Percentiles rank a stretch among this genome's conserved stretches.
Evolutionary conservation across 352 stramenopile species (phyloP).

Genomic region (Pythium dissotocum): DNA sequence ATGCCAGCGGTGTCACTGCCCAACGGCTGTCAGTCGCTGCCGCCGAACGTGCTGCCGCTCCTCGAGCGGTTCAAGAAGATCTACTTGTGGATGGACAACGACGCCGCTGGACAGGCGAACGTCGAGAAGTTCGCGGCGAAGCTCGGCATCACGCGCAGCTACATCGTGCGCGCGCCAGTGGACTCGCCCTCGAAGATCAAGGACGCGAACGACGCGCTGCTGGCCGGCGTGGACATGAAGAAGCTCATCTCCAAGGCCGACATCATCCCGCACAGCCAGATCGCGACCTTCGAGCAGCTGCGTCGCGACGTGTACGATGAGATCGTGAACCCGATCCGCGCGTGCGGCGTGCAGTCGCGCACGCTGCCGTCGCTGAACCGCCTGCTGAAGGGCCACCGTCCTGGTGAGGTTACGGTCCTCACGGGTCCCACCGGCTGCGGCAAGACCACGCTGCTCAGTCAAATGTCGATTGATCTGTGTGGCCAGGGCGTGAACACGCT

Average conservation of each 20-base stretch:
- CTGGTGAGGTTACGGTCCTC: constrained; percentile 98
- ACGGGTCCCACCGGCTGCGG: constrained; percentile 96
- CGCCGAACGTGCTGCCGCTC: constrained; percentile 93
- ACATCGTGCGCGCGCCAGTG: constrained; percentile 86
- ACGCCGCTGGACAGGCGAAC: constrained; percentile 93
- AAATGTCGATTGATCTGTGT: constrained; percentile 90
- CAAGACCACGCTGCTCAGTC: constrained; percentile 94
- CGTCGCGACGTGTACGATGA: constrained; percentile 93
- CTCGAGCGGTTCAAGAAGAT: constrained; percentile 97
- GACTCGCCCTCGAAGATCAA: constrained; percentile 79
- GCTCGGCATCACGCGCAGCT: constrained; percentile 89
- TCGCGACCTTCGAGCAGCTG: constrained; percentile 94
- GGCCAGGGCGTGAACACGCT: constrained; percentile 96
- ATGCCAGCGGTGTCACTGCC: constrained; percentile 93
- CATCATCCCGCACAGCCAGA: constrained; percentile 91
- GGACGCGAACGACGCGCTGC: constrained; percentile 98
- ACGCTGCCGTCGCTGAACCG: constrained; percentile 94
- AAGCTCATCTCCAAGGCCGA: constrained; percentile 82
- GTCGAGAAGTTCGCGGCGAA: constrained; percentile 97
- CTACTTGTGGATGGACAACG: constrained; percentile 99
- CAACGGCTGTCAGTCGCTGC: constrained; percentile 96
- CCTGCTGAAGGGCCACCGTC: constrained; percentile 96
- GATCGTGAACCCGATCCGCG: constrained; percentile 94
- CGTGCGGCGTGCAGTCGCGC: constrained; percentile 91
- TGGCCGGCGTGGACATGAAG: constrained; percentile 86